These are phyloP conservation scores for Fraxinus floribunda DNA, from an alignment of 305 asterid species.

Conservation along the genomic window DNA sequence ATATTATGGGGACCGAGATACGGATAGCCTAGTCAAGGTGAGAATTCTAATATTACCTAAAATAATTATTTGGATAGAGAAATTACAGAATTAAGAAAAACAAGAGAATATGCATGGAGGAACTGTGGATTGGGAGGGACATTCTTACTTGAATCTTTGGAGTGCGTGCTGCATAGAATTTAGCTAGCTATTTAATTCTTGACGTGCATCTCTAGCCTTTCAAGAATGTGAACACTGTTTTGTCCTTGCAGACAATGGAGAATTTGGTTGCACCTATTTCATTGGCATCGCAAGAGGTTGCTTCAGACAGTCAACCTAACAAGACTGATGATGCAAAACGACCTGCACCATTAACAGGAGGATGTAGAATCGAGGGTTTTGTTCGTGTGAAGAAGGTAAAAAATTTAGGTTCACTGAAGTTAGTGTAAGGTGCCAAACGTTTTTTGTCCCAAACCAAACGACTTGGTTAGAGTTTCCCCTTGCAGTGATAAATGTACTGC, in stretches of 20 bases:
- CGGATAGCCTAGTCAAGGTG: constrained; percentile 81
- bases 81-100: constrained; percentile 19
- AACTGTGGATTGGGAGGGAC: constrained; percentile 1
- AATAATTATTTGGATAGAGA: constrained; percentile 18
- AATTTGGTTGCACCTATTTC: constrained; percentile 74
- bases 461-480: not conserved
- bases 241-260: constrained; percentile 76
- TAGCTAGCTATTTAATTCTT: not conserved
- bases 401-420: not conserved
- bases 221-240: constrained; percentile 19
- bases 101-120: not conserved
- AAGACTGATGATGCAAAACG: constrained; percentile 49
- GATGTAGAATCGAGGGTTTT: constrained; percentile 92
- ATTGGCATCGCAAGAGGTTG: constrained; percentile 43
- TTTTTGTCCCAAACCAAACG: not conserved
- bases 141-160: constrained; percentile 9
- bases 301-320: constrained; percentile 41
- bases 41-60: constrained; percentile 26
- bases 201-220: constrained; percentile 5
- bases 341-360: constrained; percentile 90
- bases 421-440: not conserved
- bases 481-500: not conserved
- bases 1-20: constrained; percentile 97
- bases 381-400: constrained; percentile 93
- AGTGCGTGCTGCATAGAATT: constrained; percentile 2